A percentile compares a stretch with the other conserved stretches of the same genome.
phyloP scores from a whole-genome alignment of 139 green algal species.

The Penium margaritaceum region DNA sequence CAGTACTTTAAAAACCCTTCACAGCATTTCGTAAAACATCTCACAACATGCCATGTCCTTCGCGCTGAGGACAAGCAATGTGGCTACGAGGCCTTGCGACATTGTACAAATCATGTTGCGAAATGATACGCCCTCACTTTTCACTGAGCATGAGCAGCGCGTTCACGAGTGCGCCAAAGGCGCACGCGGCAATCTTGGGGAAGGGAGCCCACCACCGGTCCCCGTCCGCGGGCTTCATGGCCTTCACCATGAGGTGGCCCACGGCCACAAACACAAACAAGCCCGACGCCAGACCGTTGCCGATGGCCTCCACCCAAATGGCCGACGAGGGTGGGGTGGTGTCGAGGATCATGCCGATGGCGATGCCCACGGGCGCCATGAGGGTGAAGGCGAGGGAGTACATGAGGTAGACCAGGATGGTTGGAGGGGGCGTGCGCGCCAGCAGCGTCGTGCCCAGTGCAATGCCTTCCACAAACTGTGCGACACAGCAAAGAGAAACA shows the following conservation, averaged over 20 bases:
- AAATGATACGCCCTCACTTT: too few species aligned
- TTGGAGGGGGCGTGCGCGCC: neutral
- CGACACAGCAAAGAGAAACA: neutral
- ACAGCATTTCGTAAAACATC: too few species aligned
- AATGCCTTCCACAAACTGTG: slow-evolving; percentile 22
- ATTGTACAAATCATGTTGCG: too few species aligned
- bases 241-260: slow-evolving; percentile 13
- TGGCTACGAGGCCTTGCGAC: too few species aligned
- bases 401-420: neutral
- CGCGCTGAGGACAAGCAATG: too few species aligned
- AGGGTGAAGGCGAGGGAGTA: neutral
- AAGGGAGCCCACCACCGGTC: slow-evolving; percentile 10
- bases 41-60: too few species aligned
- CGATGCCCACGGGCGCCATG: slow-evolving; percentile 7
- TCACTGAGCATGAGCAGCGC: slow-evolving; percentile 4
- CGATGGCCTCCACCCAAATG: slow-evolving; percentile 6
- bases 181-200: neutral
- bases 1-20: too few species aligned
- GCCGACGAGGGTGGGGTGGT: neutral
- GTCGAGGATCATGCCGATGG: slow-evolving; percentile 28
- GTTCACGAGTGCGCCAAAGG: neutral
- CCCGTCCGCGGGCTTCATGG: neutral
- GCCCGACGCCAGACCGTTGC: slow-evolving; percentile 23
- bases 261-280: slow-evolving; percentile 27
- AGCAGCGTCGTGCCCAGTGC: slow-evolving; percentile 21